Evolutionary conservation across 805 yeast species (phyloP).

Genomic region (Candida sanyiensis): DNA sequence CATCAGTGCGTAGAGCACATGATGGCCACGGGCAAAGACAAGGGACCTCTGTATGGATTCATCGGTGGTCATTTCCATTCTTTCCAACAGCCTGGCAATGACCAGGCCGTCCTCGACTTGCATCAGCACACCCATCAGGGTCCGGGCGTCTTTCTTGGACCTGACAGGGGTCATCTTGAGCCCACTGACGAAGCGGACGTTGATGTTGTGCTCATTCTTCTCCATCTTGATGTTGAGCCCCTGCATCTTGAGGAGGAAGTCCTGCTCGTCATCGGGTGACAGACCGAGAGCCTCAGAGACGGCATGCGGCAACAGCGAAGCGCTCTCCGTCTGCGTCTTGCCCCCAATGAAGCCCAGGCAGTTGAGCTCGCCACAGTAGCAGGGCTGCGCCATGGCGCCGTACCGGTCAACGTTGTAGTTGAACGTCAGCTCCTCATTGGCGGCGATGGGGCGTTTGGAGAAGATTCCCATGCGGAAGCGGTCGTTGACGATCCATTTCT

Average conservation of each 20-base stretch:
- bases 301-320: conserved; percentile 74
- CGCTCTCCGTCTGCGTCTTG: conserved; percentile 92
- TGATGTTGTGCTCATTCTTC: conserved; percentile 53
- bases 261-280: conserved; percentile 57
- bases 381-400: conserved; percentile 91
- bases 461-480: conserved; percentile 92
- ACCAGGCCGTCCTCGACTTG: conserved; percentile 68
- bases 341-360: conserved; percentile 96
- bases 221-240: conserved; percentile 37
- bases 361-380: conserved; percentile 89
- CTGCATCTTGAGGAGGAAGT: conserved; percentile 61
- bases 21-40: conserved; percentile 87
- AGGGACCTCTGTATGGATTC: too few relatives aligned
- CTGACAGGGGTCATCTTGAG: conserved; percentile 49
- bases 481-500: conserved; percentile 94
- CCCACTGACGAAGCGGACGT: conserved; percentile 57
- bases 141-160: conserved; percentile 56
- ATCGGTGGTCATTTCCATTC: conserved; percentile 52
- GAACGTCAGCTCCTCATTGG: conserved; percentile 84
- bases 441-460: conserved; percentile 62
- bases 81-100: conserved; percentile 57
- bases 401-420: conserved; percentile 90
- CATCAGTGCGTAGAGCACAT: too few relatives aligned
- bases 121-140: conserved; percentile 75
- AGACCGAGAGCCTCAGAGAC: conserved; percentile 85